These are phyloP conservation scores for Botrytis aclada DNA, from an alignment of 2,329 filamentous ascomycete genomes.

Conservation along the genomic window DNA sequence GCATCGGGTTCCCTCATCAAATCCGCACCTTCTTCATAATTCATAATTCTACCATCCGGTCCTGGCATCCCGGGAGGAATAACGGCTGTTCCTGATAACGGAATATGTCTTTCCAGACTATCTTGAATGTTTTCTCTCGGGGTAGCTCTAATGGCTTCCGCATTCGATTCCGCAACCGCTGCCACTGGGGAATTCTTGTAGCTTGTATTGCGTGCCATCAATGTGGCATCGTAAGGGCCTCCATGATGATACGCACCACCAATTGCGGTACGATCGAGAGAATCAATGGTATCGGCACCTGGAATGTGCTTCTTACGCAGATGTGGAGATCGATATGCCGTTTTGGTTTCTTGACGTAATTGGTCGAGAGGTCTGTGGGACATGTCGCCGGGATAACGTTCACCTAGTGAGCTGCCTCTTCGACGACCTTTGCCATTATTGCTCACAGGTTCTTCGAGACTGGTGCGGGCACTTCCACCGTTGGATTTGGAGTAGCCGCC, in stretches of 20 bases:
- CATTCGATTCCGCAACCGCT: conserved; percentile 69
- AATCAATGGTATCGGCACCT: conserved; percentile 75
- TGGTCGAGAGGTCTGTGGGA: conserved; percentile 65
- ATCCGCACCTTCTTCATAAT: conserved; percentile 83
- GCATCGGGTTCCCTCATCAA: conserved; percentile 72
- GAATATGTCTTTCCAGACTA: conserved; percentile 68
- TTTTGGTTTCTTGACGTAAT: conserved; percentile 59
- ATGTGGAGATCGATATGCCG: conserved; percentile 64
- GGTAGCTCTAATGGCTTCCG: conserved; percentile 75
- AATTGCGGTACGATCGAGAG: conserved; percentile 63
- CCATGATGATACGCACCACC: conserved; percentile 78
- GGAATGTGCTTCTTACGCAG: conserved; percentile 63
- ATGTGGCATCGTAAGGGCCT: conserved; percentile 83
- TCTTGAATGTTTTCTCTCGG: conserved; percentile 75
- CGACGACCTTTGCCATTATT: conserved; percentile 35
- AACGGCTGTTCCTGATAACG: conserved; percentile 73
- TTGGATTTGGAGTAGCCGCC: conserved; percentile 34
- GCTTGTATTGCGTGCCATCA: conserved; percentile 68
- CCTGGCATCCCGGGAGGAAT: conserved; percentile 74
- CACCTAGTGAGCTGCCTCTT: conserved; percentile 51
- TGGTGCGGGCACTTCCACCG: conserved; percentile 22
- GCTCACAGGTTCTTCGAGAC: conserved; percentile 27
- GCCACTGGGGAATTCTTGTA: conserved; percentile 66
- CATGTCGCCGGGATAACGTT: conserved; percentile 62
- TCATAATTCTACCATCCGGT: conserved; percentile 64